Evolutionary conservation across 176 grass and related monocot species (phyloP).

Genomic region (Carex scoparia): DNA sequence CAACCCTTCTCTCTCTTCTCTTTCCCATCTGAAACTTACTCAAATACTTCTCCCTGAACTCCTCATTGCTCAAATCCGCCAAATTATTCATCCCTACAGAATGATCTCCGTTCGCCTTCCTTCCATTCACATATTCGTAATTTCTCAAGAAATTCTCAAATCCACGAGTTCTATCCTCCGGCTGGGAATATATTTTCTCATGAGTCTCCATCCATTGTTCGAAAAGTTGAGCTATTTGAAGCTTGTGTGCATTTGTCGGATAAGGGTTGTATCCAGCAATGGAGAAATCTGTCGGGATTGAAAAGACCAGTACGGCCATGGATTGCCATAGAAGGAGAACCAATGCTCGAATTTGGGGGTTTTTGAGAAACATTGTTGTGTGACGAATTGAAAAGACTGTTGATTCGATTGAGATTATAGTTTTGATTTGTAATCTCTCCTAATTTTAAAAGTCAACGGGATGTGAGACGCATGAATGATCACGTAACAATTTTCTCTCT

Average conservation of each 20-base stretch:
- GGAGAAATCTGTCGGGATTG: slow-evolving; percentile 30
- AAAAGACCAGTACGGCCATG: not conserved
- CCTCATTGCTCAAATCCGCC: slow-evolving; percentile 51
- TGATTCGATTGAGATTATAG: not conserved
- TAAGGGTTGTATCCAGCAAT: slow-evolving; percentile 29
- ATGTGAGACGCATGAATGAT: not conserved
- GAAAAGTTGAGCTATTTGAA: slow-evolving; percentile 14
- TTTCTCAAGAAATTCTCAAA: slow-evolving; percentile 42
- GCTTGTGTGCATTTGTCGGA: slow-evolving; percentile 7
- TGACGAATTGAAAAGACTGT: not conserved
- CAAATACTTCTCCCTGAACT: slow-evolving; percentile 38
- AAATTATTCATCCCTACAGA: slow-evolving; percentile 41
- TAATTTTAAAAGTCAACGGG: slow-evolving; percentile 9
- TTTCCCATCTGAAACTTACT: slow-evolving; percentile 27
- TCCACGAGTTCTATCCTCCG: slow-evolving; percentile 24
- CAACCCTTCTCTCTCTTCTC: not conserved
- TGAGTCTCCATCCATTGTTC: slow-evolving; percentile 36
- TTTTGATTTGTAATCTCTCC: not conserved
- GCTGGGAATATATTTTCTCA: slow-evolving; percentile 27
- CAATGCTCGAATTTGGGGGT: not conserved
- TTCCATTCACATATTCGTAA: slow-evolving; percentile 18
- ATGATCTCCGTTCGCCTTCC: slow-evolving; percentile 16
- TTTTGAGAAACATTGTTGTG: slow-evolving; percentile 16
- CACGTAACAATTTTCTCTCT: not conserved
- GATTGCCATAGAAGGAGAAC: slow-evolving; percentile 24